Evolutionary conservation across 345 rosid species (phyloP).

Genomic region (Leavenworthia alabamica): DNA sequence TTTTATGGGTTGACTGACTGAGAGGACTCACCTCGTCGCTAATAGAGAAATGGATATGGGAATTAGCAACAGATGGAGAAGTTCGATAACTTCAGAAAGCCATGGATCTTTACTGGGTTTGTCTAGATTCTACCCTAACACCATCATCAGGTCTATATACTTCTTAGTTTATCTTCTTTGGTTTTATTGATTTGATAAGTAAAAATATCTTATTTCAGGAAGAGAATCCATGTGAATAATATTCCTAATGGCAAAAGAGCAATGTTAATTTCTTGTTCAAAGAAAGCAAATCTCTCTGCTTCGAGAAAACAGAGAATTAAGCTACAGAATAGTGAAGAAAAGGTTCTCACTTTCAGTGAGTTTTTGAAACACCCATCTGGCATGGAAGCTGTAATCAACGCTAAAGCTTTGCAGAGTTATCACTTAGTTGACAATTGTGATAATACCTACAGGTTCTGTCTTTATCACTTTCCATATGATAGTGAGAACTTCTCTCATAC

Average conservation of each 20-base stretch:
- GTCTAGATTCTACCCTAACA: constrained; percentile 1
- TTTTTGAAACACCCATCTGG: constrained; percentile 69
- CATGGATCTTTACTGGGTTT: constrained; percentile 1
- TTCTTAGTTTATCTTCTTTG: background rate
- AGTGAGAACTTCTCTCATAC: background rate
- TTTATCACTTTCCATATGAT: background rate
- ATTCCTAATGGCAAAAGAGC: background rate
- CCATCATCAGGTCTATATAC: constrained; percentile 10
- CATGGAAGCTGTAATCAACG: constrained; percentile 58
- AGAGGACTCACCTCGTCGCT: no score
- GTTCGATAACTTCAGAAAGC: background rate
- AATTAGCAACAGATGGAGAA: constrained; percentile 19
- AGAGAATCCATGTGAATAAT: constrained; percentile 2
- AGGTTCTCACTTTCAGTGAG: constrained; percentile 41
- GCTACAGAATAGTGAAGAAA: constrained; percentile 36
- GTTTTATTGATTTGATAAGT: background rate
- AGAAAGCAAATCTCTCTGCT: constrained; percentile 65
- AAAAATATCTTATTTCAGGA: constrained; percentile 17
- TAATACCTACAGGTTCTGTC: constrained; percentile 55
- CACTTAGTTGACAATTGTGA: constrained; percentile 38
- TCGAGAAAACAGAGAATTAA: constrained; percentile 49
- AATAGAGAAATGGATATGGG: constrained; percentile 15
- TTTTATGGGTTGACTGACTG: no score
- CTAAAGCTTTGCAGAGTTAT: constrained; percentile 52
- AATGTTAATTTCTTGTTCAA: constrained; percentile 26